Evolutionary conservation across 495 filamentous ascomycete genomes (phyloP).

Genomic region (Xylaria grammica): DNA sequence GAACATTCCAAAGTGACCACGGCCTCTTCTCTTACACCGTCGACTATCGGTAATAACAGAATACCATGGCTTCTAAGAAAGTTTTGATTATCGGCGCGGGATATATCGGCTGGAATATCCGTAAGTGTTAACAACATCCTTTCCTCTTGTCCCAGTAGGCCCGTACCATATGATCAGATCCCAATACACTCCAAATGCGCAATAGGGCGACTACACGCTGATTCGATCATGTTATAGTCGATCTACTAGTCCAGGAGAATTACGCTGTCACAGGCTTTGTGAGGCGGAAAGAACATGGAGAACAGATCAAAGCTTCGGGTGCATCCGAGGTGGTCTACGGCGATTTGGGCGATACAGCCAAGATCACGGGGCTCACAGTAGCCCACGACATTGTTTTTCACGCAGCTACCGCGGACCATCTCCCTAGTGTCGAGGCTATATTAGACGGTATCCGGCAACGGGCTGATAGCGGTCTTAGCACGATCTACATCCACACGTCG

Average conservation of each 20-base stretch:
- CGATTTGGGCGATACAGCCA: conserved; percentile 9
- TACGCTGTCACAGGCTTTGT: conserved; percentile 42
- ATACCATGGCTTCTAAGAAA: conserved; percentile 29
- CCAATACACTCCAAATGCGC: background rate
- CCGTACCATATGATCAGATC: background rate
- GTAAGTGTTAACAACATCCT: background rate
- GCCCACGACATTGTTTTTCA: conserved; percentile 44
- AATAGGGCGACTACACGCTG: background rate
- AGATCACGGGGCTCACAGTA: conserved; percentile 29
- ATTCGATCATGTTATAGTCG: conserved; percentile 25
- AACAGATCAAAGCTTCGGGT: conserved; percentile 27
- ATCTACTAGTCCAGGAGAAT: conserved; percentile 38
- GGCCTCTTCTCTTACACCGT: background rate
- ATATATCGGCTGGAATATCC: conserved; percentile 46
- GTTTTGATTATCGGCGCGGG: conserved; percentile 49
- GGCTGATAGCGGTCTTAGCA: conserved; percentile 28
- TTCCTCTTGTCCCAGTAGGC: too few relatives aligned
- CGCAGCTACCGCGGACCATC: conserved; percentile 45
- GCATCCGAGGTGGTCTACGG: conserved; percentile 38
- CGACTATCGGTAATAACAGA: conserved; percentile 5
- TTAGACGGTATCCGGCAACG: conserved; percentile 41
- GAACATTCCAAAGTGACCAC: background rate
- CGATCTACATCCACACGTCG: conserved; percentile 50
- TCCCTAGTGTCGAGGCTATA: conserved; percentile 41
- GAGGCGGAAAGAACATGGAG: conserved; percentile 35